Conservation (phyloP, 2,329 filamentous ascomycete species). For the Fusarium robinianum region DNA sequence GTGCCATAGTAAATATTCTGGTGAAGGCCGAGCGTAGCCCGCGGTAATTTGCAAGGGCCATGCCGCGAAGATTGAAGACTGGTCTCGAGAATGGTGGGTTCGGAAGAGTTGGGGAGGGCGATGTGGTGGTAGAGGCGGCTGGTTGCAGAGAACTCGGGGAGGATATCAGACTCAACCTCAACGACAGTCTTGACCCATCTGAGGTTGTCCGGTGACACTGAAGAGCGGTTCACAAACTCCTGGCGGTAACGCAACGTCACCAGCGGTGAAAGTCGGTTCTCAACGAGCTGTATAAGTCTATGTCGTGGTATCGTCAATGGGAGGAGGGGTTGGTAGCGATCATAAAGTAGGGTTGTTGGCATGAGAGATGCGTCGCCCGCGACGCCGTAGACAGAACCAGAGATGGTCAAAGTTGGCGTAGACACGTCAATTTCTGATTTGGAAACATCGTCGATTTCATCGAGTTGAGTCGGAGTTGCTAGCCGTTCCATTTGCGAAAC, state of each 20-base stretch:
- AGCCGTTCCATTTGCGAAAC: constrained; percentile 32
- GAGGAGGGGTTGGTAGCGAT: constrained; percentile 47
- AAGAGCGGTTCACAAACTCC: constrained; percentile 40
- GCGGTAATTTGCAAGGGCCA: constrained; percentile 30
- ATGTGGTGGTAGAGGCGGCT: constrained; percentile 44
- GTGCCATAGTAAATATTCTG: constrained; percentile 42
- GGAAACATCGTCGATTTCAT: constrained; percentile 7
- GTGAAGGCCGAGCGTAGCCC: constrained; percentile 42
- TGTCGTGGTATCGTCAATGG: constrained; percentile 44
- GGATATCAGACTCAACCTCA: constrained; percentile 39
- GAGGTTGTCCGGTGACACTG: constrained; percentile 17
- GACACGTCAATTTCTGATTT: constrained; percentile 26
- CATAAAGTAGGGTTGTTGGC: constrained; percentile 40
- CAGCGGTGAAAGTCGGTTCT: constrained; percentile 46
- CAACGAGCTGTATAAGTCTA: constrained; percentile 44
- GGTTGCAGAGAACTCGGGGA: constrained; percentile 46
- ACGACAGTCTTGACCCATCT: constrained; percentile 34
- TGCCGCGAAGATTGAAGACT: constrained; percentile 37
- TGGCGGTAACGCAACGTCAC: constrained; percentile 47
- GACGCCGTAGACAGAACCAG: constrained; percentile 48
- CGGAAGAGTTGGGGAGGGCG: constrained; percentile 32
- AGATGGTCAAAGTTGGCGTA: constrained; percentile 45
- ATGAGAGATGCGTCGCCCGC: constrained; percentile 35
- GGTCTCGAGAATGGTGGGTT: constrained; percentile 45
- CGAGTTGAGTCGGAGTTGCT: constrained; percentile 19